These are phyloP conservation scores for Simmondsia chinensis DNA, from an alignment of 148 eudicot genomes.

Conservation along the genomic window DNA sequence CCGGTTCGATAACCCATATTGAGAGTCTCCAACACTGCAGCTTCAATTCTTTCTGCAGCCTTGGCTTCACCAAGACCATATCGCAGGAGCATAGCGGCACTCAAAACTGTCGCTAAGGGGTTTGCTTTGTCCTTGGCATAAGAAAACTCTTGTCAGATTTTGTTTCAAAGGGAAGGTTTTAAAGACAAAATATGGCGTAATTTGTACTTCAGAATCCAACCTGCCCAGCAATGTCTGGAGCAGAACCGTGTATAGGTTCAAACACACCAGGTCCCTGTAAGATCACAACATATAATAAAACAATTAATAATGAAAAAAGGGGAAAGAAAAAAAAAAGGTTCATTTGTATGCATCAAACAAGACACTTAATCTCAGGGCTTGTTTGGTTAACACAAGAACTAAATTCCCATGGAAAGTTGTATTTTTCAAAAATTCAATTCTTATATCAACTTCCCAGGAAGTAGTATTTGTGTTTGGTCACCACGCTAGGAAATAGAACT, in stretches of 20 bases:
- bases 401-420: too few species aligned
- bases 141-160: constrained; percentile 1
- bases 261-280: constrained; percentile 89
- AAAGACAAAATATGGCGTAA: constrained; percentile 1
- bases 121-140: constrained; percentile 76
- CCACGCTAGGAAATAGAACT: too few species aligned
- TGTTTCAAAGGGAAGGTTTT: background rate
- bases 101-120: constrained; percentile 81
- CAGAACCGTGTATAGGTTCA: constrained; percentile 98
- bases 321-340: background rate
- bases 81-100: constrained; percentile 95
- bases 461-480: too few species aligned
- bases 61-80: constrained; percentile 85
- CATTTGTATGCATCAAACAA: too few species aligned
- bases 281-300: constrained; percentile 1
- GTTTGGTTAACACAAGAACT: too few species aligned
- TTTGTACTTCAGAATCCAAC: constrained; percentile 23
- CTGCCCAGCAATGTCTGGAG: constrained; percentile 98
- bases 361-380: too few species aligned
- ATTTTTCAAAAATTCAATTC: too few species aligned
- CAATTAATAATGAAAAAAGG: background rate
- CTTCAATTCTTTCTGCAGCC: constrained; percentile 80
- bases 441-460: too few species aligned
- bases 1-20: constrained; percentile 80
- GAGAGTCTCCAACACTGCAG: constrained; percentile 71